Evolutionary conservation across 352 stramenopile genomes (phyloP), one percentile per base, ranked within the genome.

Genomic region (Phytopythium ostracodes): DNA sequence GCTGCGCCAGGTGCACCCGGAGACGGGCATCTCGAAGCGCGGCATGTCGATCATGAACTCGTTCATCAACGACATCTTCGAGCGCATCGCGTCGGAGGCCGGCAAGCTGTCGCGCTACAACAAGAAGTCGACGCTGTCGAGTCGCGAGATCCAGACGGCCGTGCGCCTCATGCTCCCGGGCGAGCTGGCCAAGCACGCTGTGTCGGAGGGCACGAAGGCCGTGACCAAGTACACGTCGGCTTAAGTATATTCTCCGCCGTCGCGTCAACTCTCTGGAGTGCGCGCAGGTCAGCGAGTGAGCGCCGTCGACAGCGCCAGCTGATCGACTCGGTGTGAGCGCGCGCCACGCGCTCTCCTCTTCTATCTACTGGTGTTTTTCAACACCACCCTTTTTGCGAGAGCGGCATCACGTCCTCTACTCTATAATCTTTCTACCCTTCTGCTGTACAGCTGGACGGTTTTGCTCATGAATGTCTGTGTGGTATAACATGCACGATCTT

Each of bases 41-140:
- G 96, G 91, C 56, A 99, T 99, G 96, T 98, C 92, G 58, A 98
- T 99, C 85, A 98, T 98, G 94, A 98, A 98, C 89, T 99, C 96
- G 65, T 99, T 99, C 81, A 98, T 99, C 77, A 98, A 99, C 81
- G 96, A 99, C 75, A 98, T 98, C 65, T 99, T 99, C 77, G 97
- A 99, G 78, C 91, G 96, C 62, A 98, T 99, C 59, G 96, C 97
- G 31, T 93, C 87, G 52, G 96, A 99, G 81, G 96, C 97, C 61
- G 95, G 92, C 71, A 97, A 97, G 78, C 81, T 98, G 44, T 95
- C 93, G 56, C 92, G 94, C 31, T 99, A 99, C 93, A 99, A 98
- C 92, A 98, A 99, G 88, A 99, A 99, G 85, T 96, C 91, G 35
- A 99, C 97, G 36, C 76, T 99, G 51, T 98, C 90, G 38, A 97